These are phyloP conservation scores for Melaleuca alternifolia DNA, from an alignment of 345 rosid genomes.

Conservation along the genomic window DNA sequence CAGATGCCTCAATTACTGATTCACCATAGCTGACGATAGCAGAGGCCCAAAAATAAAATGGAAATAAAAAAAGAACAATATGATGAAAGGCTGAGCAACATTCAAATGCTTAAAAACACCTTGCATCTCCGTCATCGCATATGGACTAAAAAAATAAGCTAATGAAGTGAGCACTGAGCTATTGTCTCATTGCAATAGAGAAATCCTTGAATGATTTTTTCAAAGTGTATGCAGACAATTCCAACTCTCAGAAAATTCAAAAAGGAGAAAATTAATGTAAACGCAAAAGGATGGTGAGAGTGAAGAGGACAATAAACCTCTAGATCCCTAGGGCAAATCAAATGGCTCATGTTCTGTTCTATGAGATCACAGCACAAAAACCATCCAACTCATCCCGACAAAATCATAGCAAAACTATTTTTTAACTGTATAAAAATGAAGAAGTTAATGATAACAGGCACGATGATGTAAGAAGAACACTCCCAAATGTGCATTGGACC, in stretches of 20 bases:
- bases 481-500: not conserved
- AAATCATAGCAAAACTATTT: not conserved
- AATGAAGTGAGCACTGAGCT: not conserved
- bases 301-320: not conserved
- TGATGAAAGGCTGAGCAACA: not conserved
- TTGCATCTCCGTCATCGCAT: not conserved
- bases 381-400: not conserved
- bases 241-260: not conserved
- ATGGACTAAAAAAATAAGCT: not conserved
- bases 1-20: not conserved
- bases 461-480: not conserved
- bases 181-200: not conserved
- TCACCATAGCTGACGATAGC: not conserved
- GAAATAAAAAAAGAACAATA: not conserved
- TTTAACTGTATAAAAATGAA: not conserved
- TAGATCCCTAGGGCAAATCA: not conserved
- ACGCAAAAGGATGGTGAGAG: not conserved
- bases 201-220: not conserved
- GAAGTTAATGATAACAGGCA: not conserved
- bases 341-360: not conserved
- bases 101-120: not conserved
- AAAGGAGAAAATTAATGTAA: not conserved
- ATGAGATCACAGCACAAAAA: not conserved
- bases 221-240: not conserved
- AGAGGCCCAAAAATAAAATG: not conserved